Evolutionary conservation across 1,284 basidiomycete species (phyloP).

Genomic region (Ceratorhiza oryzae-sativae): DNA sequence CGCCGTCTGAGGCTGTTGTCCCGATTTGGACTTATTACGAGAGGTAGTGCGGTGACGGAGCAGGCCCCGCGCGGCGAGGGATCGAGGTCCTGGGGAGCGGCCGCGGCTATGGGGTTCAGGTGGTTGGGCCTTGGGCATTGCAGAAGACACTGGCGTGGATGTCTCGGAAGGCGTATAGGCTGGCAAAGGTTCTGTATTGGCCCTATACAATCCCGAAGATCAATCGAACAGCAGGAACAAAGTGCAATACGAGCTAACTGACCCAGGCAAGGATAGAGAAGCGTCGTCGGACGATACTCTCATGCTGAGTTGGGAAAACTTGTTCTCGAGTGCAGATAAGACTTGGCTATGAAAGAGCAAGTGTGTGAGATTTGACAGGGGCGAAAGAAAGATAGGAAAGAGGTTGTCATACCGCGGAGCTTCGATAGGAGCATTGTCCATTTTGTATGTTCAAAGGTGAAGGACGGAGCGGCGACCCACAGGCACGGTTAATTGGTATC

Average conservation of each 20-base stretch:
- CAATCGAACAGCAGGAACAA: neutral
- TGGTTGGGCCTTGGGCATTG: constrained; percentile 20
- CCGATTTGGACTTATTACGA: constrained; percentile 18
- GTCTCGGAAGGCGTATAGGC: constrained; percentile 16
- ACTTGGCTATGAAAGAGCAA: constrained; percentile 11
- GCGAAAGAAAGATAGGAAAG: neutral
- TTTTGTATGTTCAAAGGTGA: neutral
- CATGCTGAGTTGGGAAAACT: constrained; percentile 28
- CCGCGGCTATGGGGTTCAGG: constrained; percentile 9
- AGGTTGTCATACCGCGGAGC: constrained; percentile 7
- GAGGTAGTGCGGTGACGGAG: constrained; percentile 17
- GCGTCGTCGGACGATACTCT: constrained; percentile 3
- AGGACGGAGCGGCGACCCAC: neutral
- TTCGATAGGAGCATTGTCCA: constrained; percentile 18
- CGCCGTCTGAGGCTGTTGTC: constrained; percentile 5
- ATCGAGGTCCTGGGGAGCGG: constrained; percentile 29
- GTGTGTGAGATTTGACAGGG: neutral
- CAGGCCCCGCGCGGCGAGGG: constrained; percentile 18
- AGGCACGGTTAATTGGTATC: constrained; percentile 5
- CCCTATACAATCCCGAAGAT: neutral
- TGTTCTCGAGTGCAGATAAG: constrained; percentile 21
- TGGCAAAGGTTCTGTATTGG: constrained; percentile 16
- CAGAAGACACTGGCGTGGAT: neutral
- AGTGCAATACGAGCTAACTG: neutral
- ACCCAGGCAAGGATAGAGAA: neutral